Base-by-base conservation (phyloP, 2,329 filamentous ascomycete species). In the Fusarium nygamai region DNA sequence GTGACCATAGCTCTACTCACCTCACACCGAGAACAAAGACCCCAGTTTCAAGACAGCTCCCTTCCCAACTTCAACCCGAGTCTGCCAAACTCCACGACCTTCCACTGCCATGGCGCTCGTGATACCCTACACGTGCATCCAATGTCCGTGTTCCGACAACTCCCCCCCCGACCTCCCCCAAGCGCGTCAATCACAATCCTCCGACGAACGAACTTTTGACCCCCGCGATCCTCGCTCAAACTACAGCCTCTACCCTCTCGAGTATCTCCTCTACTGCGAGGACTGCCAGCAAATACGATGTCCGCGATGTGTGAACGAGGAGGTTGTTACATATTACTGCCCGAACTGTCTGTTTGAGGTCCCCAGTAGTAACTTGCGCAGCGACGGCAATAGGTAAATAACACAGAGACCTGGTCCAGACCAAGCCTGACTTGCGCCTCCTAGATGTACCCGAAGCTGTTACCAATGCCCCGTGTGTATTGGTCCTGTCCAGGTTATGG, bases 221-320 rank as follows among this genome's bases (percentile, higher is more conserved):
- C 95, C 96, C 5, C 91, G 93, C 77, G 92, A 92, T 69, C 90
- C 93, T 22, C 92, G 95, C 43, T 93, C 96, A 67, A 96, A 95
- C 82, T 98, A 94, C 86, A 95, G 94, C 75, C 87, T 99, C 38
- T 98, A 96, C 80, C 96, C 96, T 2, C 91, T 98, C 50, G 96
- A 98, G 80, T 92, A 98, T 81, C 89, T 99, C 33, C 89, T 98
- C 46, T 99, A 97, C 85, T 99, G 96, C 86, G 96, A 98, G 81
- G 96, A 98, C 82, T 99, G 96, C 82, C 94, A 97, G 81, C 93
- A 98, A 83, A 97, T 98, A 71, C 93, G 96, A 76, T 99, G 96
- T 81, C 94, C 94, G 11, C 89, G 95, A 84, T 99, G 96, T 80
- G 93, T 97, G 61, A 90, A 92, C 54, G 96, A 99, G 81, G 96